These are phyloP conservation scores for Phalaenopsis hybrid DNA, from an alignment of 116 monocot species.

Conservation along the genomic window DNA sequence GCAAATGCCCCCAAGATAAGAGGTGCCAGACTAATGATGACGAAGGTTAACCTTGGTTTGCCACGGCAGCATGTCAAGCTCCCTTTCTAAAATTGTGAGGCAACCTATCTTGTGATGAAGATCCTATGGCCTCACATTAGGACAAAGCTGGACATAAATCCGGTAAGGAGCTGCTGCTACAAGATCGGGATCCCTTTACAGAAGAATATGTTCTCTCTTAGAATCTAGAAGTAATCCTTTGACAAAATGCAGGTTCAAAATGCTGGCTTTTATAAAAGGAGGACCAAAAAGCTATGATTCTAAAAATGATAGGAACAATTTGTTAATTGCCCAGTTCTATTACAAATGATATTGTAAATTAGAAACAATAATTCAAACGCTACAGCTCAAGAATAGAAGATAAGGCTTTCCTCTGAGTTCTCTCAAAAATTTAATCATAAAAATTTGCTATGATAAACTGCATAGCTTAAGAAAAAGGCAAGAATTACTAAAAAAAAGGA, in stretches of 20 bases:
- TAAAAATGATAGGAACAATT: not conserved
- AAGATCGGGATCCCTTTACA: not conserved
- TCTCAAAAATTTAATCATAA: not conserved
- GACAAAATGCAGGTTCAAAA: not conserved
- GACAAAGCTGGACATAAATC: not conserved
- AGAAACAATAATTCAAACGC: not conserved
- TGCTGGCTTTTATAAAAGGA: slow-evolving; percentile 2
- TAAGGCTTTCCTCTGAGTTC: not conserved
- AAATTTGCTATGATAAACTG: not conserved
- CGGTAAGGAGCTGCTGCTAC: not conserved
- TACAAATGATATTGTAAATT: slow-evolving; percentile 6
- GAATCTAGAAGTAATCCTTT: not conserved
- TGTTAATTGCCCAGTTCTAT: not conserved
- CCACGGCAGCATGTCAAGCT: not conserved
- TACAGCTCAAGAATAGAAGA: not conserved
- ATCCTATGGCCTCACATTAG: not conserved
- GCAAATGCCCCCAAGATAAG: no score
- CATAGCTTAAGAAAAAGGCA: not conserved
- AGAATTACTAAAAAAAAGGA: not conserved
- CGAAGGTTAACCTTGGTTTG: not conserved
- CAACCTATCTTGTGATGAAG: not conserved
- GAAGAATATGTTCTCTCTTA: not conserved
- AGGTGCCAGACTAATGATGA: no score
- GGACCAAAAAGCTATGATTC: not conserved
- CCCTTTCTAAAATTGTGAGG: not conserved